Evolutionary conservation across 1,284 basidiomycete species (phyloP).

Genomic region (Fomitopsis betulina): DNA sequence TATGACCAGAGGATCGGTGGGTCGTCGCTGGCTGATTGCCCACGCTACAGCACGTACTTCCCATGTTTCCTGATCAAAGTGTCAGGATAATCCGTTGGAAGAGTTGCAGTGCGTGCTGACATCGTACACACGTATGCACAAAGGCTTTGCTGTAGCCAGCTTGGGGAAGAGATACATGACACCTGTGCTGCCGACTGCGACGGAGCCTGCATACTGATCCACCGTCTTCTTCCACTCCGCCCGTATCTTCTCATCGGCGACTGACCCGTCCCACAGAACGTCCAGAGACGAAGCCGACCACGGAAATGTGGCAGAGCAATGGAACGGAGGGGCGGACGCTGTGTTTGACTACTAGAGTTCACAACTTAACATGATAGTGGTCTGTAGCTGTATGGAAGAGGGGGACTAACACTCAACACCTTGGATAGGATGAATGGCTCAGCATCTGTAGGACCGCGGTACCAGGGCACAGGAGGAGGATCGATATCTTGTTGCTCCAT

Average conservation of each 20-base stretch:
- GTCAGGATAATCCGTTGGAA: neutral
- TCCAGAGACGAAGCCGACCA: conserved; percentile 45
- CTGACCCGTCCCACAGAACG: conserved; percentile 42
- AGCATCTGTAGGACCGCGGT: conserved; percentile 26
- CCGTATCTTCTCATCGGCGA: conserved; percentile 26
- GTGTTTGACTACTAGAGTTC: conserved; percentile 17
- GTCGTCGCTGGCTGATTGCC: conserved; percentile 42
- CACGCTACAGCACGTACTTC: conserved; percentile 37
- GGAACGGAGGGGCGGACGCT: conserved; percentile 11
- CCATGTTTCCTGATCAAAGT: neutral
- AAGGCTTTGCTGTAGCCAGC: conserved; percentile 11
- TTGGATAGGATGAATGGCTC: conserved; percentile 36
- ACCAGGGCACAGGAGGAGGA: conserved; percentile 32
- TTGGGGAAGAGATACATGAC: conserved; percentile 35
- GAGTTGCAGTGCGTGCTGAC: conserved; percentile 2
- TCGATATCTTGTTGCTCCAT: neutral
- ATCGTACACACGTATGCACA: conserved; percentile 10
- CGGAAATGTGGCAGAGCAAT: conserved; percentile 48
- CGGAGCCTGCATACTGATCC: conserved; percentile 40
- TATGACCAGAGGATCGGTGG: conserved; percentile 51
- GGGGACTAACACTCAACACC: conserved; percentile 25
- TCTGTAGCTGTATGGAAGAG: conserved; percentile 2
- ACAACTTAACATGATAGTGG: neutral
- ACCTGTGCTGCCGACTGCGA: conserved; percentile 44
- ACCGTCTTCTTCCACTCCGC: conserved; percentile 44